These are phyloP conservation scores for Hypoxylon crocopeplum DNA, from an alignment of 495 filamentous ascomycete genomes.

Conservation along the genomic window DNA sequence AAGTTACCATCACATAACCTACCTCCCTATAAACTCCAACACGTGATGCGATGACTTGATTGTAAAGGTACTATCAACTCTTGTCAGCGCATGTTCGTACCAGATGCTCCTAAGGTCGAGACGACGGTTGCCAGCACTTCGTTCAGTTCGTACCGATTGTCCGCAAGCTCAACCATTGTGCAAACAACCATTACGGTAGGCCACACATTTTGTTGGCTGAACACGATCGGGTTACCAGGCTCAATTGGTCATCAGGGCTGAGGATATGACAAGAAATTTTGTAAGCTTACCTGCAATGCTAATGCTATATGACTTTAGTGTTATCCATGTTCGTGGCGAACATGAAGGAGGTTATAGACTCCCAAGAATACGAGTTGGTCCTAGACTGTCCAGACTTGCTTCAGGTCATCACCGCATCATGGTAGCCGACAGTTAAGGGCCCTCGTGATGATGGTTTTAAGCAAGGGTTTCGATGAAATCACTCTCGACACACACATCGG, in stretches of 20 bases:
- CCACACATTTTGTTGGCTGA: conserved; percentile 25
- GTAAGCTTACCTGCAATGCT: conserved; percentile 12
- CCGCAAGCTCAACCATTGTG: conserved; percentile 34
- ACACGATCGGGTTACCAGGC: conserved; percentile 35
- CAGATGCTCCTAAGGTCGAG: neutral
- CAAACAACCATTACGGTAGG: conserved; percentile 17
- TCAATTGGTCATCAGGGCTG: conserved; percentile 31
- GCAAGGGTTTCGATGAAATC: conserved; percentile 68
- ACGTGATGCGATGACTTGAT: neutral
- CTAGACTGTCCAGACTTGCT: conserved; percentile 55
- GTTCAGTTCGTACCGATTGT: conserved; percentile 32
- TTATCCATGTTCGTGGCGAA: conserved; percentile 3
- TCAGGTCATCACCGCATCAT: conserved; percentile 99
- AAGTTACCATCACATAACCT: neutral
- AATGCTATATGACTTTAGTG: neutral
- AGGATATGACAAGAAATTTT: conserved; percentile 1
- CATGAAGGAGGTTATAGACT: conserved; percentile 1
- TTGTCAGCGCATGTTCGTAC: conserved; percentile 15
- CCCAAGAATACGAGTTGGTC: neutral
- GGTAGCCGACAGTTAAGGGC: conserved; percentile 76
- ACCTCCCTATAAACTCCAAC: neutral
- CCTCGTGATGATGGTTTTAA: conserved; percentile 99
- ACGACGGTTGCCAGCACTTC: neutral
- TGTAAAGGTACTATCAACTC: conserved; percentile 1
- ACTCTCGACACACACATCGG: conserved; percentile 89